Evolutionary conservation across 495 filamentous ascomycete species (phyloP).

Genomic region (Neurospora sp.): DNA sequence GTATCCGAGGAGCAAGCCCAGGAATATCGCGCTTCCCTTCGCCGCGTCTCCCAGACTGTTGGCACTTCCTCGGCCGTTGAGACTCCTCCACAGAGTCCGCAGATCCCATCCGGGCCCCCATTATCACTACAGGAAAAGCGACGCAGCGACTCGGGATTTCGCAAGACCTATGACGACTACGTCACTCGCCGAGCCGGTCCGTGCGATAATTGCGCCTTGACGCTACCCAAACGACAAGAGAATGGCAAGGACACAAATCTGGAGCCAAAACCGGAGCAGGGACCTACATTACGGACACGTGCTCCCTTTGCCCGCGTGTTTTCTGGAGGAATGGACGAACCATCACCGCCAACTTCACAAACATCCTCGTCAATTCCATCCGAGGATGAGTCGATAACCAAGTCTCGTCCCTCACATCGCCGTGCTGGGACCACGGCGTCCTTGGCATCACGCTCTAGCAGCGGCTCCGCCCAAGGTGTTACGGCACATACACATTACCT

Average conservation of each 20-base stretch:
- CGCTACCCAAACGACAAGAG: conserved; percentile 43
- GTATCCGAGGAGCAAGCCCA: conserved; percentile 32
- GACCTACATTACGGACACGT: conserved; percentile 36
- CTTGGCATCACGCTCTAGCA: conserved; percentile 33
- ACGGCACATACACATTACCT: conserved; percentile 74
- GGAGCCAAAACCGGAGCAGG: conserved; percentile 15
- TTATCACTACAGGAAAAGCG: conserved; percentile 18
- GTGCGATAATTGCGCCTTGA: conserved; percentile 54
- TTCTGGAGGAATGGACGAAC: conserved; percentile 20
- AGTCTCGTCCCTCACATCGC: conserved; percentile 15
- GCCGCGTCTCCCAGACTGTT: conserved; percentile 19
- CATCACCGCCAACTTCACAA: conserved; percentile 33
- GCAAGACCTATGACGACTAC: conserved; percentile 46
- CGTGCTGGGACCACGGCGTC: conserved; percentile 22
- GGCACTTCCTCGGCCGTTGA: conserved; percentile 35
- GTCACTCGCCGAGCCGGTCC: conserved; percentile 42
- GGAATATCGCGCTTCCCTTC: conserved; percentile 28
- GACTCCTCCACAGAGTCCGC: conserved; percentile 56
- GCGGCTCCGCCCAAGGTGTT: conserved; percentile 30
- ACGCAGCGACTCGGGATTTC: conserved; percentile 41
- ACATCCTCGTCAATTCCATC: conserved; percentile 36
- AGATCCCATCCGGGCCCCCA: conserved; percentile 24
- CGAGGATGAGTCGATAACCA: conserved; percentile 29
- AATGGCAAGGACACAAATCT: conserved; percentile 15
- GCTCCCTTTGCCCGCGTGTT: conserved; percentile 41